Conservation (phyloP, 768 basidiomycete genomes). For the Cystofilobasidium macerans region DNA sequence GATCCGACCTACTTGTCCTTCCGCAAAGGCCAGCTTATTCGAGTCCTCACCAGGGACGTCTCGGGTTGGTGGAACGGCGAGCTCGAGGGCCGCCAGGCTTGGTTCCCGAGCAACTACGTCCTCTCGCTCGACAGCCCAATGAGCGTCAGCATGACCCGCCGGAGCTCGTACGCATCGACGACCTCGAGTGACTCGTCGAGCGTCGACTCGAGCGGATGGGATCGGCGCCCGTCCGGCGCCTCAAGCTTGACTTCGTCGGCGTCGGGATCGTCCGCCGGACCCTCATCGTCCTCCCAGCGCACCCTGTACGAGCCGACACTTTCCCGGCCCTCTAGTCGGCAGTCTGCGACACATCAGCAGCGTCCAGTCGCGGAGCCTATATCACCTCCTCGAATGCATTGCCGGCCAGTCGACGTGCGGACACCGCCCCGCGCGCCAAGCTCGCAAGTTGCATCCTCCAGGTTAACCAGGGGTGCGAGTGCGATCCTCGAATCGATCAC, state of each 20-base stretch:
- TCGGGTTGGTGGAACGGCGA: conserved; percentile 99
- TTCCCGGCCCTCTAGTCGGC: conserved; percentile 15
- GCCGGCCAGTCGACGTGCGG: neutral
- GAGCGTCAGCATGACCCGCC: conserved; percentile 16
- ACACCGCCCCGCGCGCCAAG: neutral
- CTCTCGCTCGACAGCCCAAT: conserved; percentile 22
- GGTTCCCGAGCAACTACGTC: conserved; percentile 94
- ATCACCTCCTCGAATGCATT: neutral
- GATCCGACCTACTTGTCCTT: conserved; percentile 77
- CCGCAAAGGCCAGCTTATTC: conserved; percentile 78
- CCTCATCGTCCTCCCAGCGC: conserved; percentile 29
- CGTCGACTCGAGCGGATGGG: neutral
- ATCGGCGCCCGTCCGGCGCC: conserved; percentile 16
- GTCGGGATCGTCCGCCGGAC: neutral
- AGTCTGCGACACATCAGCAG: neutral
- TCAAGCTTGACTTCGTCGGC: neutral
- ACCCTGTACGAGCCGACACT: conserved; percentile 47
- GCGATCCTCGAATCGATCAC: conserved; percentile 71
- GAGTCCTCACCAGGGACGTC: conserved; percentile 71
- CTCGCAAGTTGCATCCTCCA: neutral
- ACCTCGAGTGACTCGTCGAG: conserved; percentile 11
- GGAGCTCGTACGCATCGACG: neutral
- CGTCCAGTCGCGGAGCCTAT: neutral
- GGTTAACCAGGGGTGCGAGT: neutral
- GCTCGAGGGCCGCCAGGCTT: conserved; percentile 65